These are phyloP conservation scores for Talaromyces atroroseus DNA, from an alignment of 2,329 filamentous ascomycete species.

Conservation along the genomic window DNA sequence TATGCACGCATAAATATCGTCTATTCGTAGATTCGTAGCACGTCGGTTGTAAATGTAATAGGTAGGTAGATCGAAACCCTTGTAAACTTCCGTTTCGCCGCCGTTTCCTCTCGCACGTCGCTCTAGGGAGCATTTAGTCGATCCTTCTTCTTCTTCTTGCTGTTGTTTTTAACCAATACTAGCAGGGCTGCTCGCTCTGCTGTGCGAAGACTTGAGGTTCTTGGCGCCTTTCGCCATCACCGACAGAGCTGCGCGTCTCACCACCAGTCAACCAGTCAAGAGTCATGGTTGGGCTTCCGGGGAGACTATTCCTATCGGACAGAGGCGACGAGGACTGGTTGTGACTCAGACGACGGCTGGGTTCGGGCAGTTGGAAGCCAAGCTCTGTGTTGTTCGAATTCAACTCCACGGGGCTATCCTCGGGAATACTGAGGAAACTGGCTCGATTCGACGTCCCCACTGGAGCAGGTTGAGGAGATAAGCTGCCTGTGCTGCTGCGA, in stretches of 20 bases:
- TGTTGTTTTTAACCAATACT: slow-evolving; percentile 33
- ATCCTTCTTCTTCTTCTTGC: no score
- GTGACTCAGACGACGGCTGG: not conserved
- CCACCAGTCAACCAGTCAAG: slow-evolving; percentile 1
- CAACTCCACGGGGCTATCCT: slow-evolving; percentile 20
- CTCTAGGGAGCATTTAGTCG: no score
- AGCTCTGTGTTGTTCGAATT: not conserved
- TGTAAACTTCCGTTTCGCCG: slow-evolving; percentile 28
- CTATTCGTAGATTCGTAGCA: not conserved
- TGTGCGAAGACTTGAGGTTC: slow-evolving; percentile 21
- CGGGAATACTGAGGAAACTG: slow-evolving; percentile 31
- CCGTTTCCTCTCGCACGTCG: no score
- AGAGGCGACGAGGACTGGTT: slow-evolving; percentile 1
- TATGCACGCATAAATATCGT: slow-evolving; percentile 20
- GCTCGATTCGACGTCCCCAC: slow-evolving; percentile 29
- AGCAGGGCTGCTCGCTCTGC: slow-evolving; percentile 29
- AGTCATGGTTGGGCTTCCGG: slow-evolving; percentile 12
- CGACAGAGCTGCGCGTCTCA: slow-evolving; percentile 13
- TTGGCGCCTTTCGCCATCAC: slow-evolving; percentile 13
- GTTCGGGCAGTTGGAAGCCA: slow-evolving; percentile 1
- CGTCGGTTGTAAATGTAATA: not conserved
- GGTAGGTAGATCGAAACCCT: not conserved
- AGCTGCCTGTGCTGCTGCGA: slow-evolving; percentile 45
- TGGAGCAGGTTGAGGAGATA: slow-evolving; percentile 32
- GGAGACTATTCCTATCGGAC: slow-evolving; percentile 9